Conservation (phyloP, 441 rosid genomes). For the Mallotus japonicus region DNA sequence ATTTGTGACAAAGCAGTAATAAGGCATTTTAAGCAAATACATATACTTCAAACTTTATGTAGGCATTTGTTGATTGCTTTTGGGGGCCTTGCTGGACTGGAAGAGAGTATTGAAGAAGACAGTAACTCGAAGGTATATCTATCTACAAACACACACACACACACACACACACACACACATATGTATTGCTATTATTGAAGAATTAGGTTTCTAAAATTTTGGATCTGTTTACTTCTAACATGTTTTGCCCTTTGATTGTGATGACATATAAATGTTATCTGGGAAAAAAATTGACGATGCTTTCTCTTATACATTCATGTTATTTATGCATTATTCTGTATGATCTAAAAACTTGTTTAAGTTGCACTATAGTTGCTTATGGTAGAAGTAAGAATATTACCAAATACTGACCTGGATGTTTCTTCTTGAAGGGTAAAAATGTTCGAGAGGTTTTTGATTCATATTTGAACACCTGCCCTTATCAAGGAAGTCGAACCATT, state of each 20-base stretch:
- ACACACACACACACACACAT: not conserved
- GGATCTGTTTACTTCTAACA: not conserved
- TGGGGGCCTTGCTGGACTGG: conserved; percentile 97
- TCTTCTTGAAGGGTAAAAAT: conserved; percentile 54
- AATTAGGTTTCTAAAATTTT: not conserved
- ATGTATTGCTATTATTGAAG: not conserved
- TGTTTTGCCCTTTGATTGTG: not conserved
- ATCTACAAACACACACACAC: not conserved
- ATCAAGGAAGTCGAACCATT: conserved; percentile 96
- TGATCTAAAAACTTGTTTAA: not conserved
- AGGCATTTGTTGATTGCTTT: conserved; percentile 95
- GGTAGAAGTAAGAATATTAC: not conserved
- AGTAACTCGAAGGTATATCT: conserved; percentile 54
- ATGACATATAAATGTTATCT: not conserved
- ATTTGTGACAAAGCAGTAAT: not conserved
- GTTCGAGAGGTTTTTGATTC: conserved; percentile 56
- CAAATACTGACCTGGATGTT: conserved; percentile 9
- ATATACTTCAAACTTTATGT: not conserved
- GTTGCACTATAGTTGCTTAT: not conserved
- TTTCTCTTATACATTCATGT: not conserved
- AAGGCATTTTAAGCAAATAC: not conserved
- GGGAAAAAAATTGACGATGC: not conserved
- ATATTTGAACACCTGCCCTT: conserved; percentile 88
- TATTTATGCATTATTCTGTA: not conserved
- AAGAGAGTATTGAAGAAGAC: conserved; percentile 84